These are phyloP conservation scores for Citeromyces matritensis DNA, from an alignment of 805 yeast genomes.

Conservation along the genomic window DNA sequence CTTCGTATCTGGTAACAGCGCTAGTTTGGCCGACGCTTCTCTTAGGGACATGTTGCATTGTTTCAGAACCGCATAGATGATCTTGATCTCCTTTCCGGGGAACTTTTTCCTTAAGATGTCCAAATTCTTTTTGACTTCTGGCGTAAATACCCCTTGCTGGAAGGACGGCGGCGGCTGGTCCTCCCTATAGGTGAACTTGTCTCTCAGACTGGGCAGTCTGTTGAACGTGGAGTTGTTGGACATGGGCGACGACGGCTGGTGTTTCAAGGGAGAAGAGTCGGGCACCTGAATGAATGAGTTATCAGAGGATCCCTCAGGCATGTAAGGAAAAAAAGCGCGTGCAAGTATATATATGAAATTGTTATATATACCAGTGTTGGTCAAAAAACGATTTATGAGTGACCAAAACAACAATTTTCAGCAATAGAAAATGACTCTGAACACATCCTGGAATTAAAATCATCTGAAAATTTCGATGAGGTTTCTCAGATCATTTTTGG, in stretches of 20 bases:
- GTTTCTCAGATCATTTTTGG: no score
- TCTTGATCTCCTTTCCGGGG: conserved; percentile 13
- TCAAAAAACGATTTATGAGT: no score
- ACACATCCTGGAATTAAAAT: no score
- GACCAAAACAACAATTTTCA: no score
- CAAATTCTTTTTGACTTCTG: conserved; percentile 13
- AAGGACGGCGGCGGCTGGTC: neutral
- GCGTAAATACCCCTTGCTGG: conserved; percentile 6
- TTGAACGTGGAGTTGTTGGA: conserved; percentile 5
- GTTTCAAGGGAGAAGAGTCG: conserved; percentile 27
- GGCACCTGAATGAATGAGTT: conserved; percentile 25
- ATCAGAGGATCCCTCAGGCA: no score
- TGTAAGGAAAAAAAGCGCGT: no score
- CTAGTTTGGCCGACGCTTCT: conserved; percentile 14
- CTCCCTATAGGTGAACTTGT: conserved; percentile 22
- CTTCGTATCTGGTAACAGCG: conserved; percentile 5
- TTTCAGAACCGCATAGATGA: conserved; percentile 15
- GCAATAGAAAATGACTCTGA: no score
- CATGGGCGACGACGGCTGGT: conserved; percentile 4
- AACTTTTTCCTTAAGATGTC: conserved; percentile 14
- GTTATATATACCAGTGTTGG: no score
- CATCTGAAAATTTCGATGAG: no score
- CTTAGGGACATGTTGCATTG: conserved; percentile 12
- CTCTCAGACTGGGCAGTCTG: conserved; percentile 18
- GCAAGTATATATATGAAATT: no score